A percentile compares a stretch with the other conserved stretches of the same genome.
These are phyloP conservation scores for Mychonastes homosphaera DNA, from an alignment of 139 green algal genomes.

Conservation along the genomic window DNA sequence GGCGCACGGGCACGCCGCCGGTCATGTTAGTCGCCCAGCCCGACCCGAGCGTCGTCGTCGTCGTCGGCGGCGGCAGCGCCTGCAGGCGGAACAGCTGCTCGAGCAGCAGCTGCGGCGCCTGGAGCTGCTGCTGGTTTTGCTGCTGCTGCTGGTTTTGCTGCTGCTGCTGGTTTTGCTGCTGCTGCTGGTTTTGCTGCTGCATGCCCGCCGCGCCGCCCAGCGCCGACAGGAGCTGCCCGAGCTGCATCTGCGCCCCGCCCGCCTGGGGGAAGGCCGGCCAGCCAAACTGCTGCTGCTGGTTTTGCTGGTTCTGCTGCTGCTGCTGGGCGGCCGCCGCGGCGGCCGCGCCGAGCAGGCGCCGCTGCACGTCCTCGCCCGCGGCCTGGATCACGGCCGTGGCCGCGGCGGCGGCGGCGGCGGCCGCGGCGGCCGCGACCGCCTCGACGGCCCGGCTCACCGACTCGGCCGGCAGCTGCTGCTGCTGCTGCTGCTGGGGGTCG, in stretches of 20 bases:
- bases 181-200: no score
- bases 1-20: not conserved
- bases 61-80: no score
- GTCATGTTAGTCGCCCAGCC: not conserved
- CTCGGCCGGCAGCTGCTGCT: conserved; percentile 1
- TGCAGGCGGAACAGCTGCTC: no score
- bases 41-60: not conserved
- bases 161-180: no score
- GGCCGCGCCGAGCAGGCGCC: conserved; percentile 38
- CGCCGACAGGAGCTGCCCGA: conserved; percentile 10
- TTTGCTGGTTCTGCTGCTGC: conserved; percentile 49
- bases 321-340: conserved; percentile 54
- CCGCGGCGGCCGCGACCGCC: conserved; percentile 48
- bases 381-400: conserved; percentile 57
- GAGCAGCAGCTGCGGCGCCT: no score
- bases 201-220: no score
- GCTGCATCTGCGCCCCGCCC: no score
- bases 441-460: conserved; percentile 40
- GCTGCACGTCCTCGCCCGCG: conserved; percentile 51
- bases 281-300: conserved; percentile 22
- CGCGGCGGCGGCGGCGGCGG: conserved; percentile 48
- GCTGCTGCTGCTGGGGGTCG: not conserved
- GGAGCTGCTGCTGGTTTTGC: no score
- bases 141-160: no score
- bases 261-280: conserved; percentile 30